Base-by-base conservation (phyloP, 2,329 filamentous ascomycete species). In the Boeremia exigua region DNA sequence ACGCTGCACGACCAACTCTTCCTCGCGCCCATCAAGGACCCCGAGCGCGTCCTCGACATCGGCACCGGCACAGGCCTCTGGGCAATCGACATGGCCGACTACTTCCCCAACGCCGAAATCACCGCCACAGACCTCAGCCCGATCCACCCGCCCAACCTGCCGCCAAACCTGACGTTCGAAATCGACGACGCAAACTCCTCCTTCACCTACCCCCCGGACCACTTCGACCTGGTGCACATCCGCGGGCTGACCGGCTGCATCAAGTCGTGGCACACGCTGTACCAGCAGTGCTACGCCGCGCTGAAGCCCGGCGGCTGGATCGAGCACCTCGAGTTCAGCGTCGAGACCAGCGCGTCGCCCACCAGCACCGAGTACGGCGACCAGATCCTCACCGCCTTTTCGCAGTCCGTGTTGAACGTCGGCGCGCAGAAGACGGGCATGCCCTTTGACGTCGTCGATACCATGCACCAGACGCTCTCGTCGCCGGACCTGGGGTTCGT, bases 121-220 rank as follows among this genome's bases (percentile, higher is more conserved):
- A 71, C 71, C 15, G 71, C 67, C 48, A 73, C 71, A 1, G 74
- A 78, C 40, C 66, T 76, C 12, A 73, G 68, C 15, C 73, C 75
- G 4, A 70, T 70, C 42, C 71, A 76, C 56, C 61, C 65, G 23
- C 62, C 62, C 12, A 67, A 59, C 36, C 68, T 75, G 2, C 75
- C 77, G 5, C 71, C 76, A 2, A 80, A 80, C 60, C 70, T 78
- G 50, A 68, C 66, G 27, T 80, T 80, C 64, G 76, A 80, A 61
- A 74, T 80, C 60, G 78, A 80, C 62, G 79, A 80, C 63, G 69
- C 72, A 19, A 71, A 66, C 60, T 65, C 63, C 42, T 67, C 76
- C 42, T 80, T 79, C 77, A 73, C 73, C 7, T 80, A 77, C 59
- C 71, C 73, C 1, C 48, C 64, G 8, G 54, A 69, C 39, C 62